Evolutionary conservation across 2,329 filamentous ascomycete species (phyloP), one percentile per base, ranked within the genome.

Genomic region (Colletotrichum navitas): DNA sequence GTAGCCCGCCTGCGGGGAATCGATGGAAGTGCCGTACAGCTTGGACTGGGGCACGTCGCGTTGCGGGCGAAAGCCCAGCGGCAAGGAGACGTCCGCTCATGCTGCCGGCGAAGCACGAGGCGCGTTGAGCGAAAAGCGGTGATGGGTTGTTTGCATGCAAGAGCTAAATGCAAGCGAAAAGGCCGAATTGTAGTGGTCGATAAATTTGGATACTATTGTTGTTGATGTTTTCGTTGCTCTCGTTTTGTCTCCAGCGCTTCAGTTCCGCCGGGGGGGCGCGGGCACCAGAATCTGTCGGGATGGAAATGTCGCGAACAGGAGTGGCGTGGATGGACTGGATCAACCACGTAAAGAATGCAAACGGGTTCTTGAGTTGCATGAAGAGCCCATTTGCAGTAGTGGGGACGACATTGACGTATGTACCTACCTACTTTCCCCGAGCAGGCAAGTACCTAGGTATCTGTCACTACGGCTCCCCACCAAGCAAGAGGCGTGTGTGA

Each of bases 81-180:
- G 92, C 91, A 83, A 95, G 86, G 78, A 93, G 89, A 87, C 92
- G 91, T 86, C 89, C 90, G 84, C 89, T 92, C 90, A 92, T 92
- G 78, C 79, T 83, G 82, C 76, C 74, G 74, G 73, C 72, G 55
- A 70, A 66, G 67, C 67, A 70, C 63, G 54, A 39, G 29, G 49
- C 45, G 54, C 52, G 63, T 52, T 66, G 6, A n/a, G 29, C 16
- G 18, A 45, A 55, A 39, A 18, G 24, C 63, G 52, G 54, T 55
- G 55, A 47, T 56, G 52, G 26, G 24, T 41, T 61, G n/a, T 66
- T 70, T 54, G 55, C 67, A 69, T 69, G 18, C 62, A 55, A 66
- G 43, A 39, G 39, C 32, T 41, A 12, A 45, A 63, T 11, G 36
- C 39, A 39, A 52, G 47, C 49, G 45, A 49, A 6, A 26, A 52